Base-by-base conservation (phyloP, 75 land plant genomes). In the Cryptomeria japonica region DNA sequence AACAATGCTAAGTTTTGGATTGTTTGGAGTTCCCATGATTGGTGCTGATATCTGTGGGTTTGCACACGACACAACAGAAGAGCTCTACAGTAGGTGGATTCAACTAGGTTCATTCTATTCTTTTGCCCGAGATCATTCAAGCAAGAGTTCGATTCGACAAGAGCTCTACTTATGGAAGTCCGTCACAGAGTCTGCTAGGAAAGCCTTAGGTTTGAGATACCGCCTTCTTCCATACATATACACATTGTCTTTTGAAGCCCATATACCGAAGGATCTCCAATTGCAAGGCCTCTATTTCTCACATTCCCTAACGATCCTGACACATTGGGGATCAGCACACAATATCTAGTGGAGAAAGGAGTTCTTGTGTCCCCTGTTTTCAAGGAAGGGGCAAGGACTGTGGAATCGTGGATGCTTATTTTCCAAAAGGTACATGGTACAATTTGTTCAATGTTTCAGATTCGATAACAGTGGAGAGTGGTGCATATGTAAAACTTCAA, bases 21-120 rank as follows among this genome's bases (percentile, higher is more conserved):
- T 96, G 72, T 88, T 89, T 64, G 98, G 98, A 12, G 87, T 96
- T 31, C 98, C 98, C 7, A 96, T 96, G 98, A 94, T 95, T 46
- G 98, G 98, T 41, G 95, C 96, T 13, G 96, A 96, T 86, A 96
- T 96, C 14, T 96, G 97, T 88, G 97, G 97, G 19, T 96, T 96
- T 58, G 61, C 83, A 14, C 80, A 88, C 10, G 72, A 95, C 89
- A 93, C 98, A 9, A 95, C 89, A 44, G 96, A 95, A 84, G 98
- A 96, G 88, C 96, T 96, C 5, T 96, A 96, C 87, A 80, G 88
- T 19, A 92, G 98, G 0, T 96, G 98, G 98, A 96, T 96, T 88
- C 96, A 95, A 88, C 89, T 96, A 82, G 86, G 75, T 25, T 51
- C 90, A n/a, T 91, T 91, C 77, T 92, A 91, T 90, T 94, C 94